A percentile compares a stretch with the other conserved stretches of the same genome.
These are phyloP conservation scores for Sphaerulina populicola DNA, from an alignment of 2,329 filamentous ascomycete genomes.

Conservation along the genomic window DNA sequence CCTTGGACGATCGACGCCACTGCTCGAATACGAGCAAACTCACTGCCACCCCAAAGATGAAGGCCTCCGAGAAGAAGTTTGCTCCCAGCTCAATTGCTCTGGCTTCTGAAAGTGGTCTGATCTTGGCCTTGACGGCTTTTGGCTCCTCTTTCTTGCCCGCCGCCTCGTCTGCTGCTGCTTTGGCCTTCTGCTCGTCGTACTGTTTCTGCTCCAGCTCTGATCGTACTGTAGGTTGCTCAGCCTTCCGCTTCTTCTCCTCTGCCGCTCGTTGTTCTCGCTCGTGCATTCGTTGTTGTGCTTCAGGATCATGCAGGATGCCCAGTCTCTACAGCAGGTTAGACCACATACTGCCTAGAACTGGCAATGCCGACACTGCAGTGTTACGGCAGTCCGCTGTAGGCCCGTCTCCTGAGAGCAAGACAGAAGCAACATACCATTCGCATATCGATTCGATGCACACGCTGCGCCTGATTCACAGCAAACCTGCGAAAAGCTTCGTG, in stretches of 20 bases:
- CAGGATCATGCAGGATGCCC: constrained; percentile 55
- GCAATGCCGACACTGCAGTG: too few relatives aligned
- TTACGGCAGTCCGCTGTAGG: too few relatives aligned
- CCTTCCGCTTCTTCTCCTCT: constrained; percentile 46
- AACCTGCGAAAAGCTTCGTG: constrained; percentile 57
- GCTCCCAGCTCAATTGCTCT: constrained; percentile 62
- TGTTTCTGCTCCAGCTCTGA: constrained; percentile 53
- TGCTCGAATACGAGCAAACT: constrained; percentile 55
- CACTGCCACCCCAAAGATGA: constrained; percentile 57
- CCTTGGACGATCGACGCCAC: constrained; percentile 54
- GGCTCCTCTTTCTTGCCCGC: constrained; percentile 37
- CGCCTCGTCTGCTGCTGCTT: constrained; percentile 29
- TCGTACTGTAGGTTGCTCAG: constrained; percentile 51
- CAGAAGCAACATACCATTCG: constrained; percentile 38
- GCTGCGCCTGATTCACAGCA: constrained; percentile 56
- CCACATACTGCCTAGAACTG: too few relatives aligned
- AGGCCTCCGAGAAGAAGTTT: constrained; percentile 60
- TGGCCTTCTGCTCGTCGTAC: constrained; percentile 43
- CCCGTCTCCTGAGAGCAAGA: too few relatives aligned
- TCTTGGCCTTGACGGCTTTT: constrained; percentile 38
- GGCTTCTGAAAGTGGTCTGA: constrained; percentile 56
- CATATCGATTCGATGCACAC: constrained; percentile 59
- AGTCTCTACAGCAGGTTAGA: constrained; percentile 36
- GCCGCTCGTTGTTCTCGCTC: constrained; percentile 49
- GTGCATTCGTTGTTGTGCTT: constrained; percentile 46